Evolutionary conservation across 2,329 filamentous ascomycete species (phyloP), one percentile per base, ranked within the genome.

Genomic region (Zarea fungicola): DNA sequence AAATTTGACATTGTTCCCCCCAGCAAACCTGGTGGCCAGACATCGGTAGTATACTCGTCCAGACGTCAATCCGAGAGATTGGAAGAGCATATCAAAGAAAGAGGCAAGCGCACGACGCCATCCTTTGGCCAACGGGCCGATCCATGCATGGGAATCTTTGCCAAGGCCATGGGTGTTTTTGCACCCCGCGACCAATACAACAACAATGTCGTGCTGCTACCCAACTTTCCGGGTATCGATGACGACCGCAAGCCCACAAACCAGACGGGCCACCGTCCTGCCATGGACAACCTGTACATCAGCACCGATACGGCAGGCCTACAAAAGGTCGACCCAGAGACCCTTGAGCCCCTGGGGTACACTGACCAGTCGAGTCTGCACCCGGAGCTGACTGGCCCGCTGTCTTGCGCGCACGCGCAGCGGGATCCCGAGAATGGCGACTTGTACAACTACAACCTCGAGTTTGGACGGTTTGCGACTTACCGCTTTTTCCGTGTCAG

Each of bases 401-500:
- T 87, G 13, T 84, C 84, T 2, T 84, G 79, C 32, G 80, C 89
- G 0, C 89, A 95, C 62, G 80, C 84, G 0, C 81, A 84, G 48
- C 76, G 78, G 1, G 87, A 93, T 61, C 85, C 84, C 0, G 64
- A 67, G 0, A 90, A 83, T 0, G 88, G 89, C 6, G 87, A 93
- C 54, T 61, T 87, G 6, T 92, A 80, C 74, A 95, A 93, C 66
- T 92, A 80, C 68, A 95, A 95, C 59, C 76, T 91, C n/a, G 74
- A 81, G 0, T 62, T 87, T 16, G 83, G 81, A 0, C 65, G 62
- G 0, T 61, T 60, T 0, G 64, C 78, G 1, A 80, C 73, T 0
- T 93, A 92, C 60, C 81, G 85, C 14, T 60, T 93, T 14, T 93
- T 91, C 63, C 69, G 76, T 1, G 77, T 81, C 3, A 83, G 77